Conservation (phyloP, 2,329 filamentous ascomycete genomes). For the Juglanconis juglandina region DNA sequence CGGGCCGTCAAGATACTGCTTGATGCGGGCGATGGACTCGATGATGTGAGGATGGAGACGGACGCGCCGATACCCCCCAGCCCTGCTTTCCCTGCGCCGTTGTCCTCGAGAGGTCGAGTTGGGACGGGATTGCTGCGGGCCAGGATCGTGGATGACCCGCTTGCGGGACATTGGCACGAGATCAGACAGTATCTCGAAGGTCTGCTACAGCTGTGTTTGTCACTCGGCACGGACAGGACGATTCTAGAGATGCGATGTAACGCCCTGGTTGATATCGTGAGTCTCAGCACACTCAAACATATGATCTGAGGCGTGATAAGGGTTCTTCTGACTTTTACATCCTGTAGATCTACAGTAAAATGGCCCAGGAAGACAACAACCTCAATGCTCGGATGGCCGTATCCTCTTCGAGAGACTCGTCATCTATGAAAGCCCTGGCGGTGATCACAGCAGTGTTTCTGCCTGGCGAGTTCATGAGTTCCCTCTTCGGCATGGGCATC, state of each 20-base stretch:
- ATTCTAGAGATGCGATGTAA: constrained; percentile 45
- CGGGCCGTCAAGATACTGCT: constrained; percentile 42
- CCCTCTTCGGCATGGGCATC: constrained; percentile 45
- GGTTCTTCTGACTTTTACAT: constrained; percentile 8
- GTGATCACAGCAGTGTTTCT: constrained; percentile 48
- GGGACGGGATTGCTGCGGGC: constrained; percentile 17
- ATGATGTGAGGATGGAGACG: constrained; percentile 25
- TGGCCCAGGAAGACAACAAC: constrained; percentile 48
- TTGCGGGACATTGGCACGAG: constrained; percentile 42
- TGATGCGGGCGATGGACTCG: constrained; percentile 41
- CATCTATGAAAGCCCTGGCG: constrained; percentile 46
- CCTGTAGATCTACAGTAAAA: constrained; percentile 43
- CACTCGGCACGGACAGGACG: constrained; percentile 42
- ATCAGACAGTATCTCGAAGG: constrained; percentile 45
- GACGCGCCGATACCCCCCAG: constrained; percentile 13
- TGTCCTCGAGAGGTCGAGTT: constrained; percentile 20
- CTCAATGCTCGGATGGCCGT: constrained; percentile 41
- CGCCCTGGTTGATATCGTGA: constrained; percentile 44
- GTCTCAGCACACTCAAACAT: constrained; percentile 7
- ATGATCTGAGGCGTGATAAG: too few relatives aligned
- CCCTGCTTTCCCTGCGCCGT: constrained; percentile 9
- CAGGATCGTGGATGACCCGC: constrained; percentile 20
- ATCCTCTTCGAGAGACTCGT: constrained; percentile 39
- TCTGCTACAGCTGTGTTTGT: constrained; percentile 39
- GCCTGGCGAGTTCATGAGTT: constrained; percentile 44